Percentiles rank a stretch among this genome's conserved stretches.
These are phyloP conservation scores for Aspergillus cristatus DNA, from an alignment of 495 filamentous ascomycete genomes.

Conservation along the genomic window DNA sequence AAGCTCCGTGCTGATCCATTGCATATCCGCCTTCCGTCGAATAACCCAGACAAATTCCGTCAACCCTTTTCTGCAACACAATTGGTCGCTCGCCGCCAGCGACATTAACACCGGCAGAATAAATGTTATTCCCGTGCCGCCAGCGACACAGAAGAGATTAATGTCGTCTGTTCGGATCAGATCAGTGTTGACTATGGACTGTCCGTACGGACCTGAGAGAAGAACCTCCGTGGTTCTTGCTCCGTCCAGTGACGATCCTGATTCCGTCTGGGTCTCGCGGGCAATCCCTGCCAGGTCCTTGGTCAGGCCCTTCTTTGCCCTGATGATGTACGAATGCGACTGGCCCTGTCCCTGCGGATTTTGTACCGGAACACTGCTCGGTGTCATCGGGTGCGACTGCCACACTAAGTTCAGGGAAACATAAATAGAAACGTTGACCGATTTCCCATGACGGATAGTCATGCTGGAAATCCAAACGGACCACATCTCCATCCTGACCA, in stretches of 20 bases:
- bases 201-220: slow-evolving; percentile 52
- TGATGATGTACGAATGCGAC: slow-evolving; percentile 53
- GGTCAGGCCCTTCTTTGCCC: slow-evolving; percentile 52
- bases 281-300: slow-evolving; percentile 39
- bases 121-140: slow-evolving; percentile 57
- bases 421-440: slow-evolving; percentile 59
- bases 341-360: slow-evolving; percentile 19
- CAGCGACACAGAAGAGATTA: slow-evolving; percentile 53
- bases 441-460: slow-evolving; percentile 47
- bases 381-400: slow-evolving; percentile 63
- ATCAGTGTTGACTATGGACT: slow-evolving; percentile 27
- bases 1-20: slow-evolving; percentile 51
- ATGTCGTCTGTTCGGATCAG: slow-evolving; percentile 23
- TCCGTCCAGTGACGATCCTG: slow-evolving; percentile 6
- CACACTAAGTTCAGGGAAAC: slow-evolving; percentile 50
- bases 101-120: slow-evolving; percentile 43
- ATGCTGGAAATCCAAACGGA: slow-evolving; percentile 48
- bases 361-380: slow-evolving; percentile 37
- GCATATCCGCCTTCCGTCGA: slow-evolving; percentile 40
- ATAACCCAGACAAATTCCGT: slow-evolving; percentile 58
- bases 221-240: slow-evolving; percentile 38
- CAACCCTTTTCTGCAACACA: slow-evolving; percentile 24
- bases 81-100: slow-evolving; percentile 18
- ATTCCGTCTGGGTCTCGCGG: neutral
- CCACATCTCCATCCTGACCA: slow-evolving; percentile 39